These are phyloP conservation scores for Phytophthora crassamura DNA, from an alignment of 352 stramenopile genomes.

Conservation along the genomic window DNA sequence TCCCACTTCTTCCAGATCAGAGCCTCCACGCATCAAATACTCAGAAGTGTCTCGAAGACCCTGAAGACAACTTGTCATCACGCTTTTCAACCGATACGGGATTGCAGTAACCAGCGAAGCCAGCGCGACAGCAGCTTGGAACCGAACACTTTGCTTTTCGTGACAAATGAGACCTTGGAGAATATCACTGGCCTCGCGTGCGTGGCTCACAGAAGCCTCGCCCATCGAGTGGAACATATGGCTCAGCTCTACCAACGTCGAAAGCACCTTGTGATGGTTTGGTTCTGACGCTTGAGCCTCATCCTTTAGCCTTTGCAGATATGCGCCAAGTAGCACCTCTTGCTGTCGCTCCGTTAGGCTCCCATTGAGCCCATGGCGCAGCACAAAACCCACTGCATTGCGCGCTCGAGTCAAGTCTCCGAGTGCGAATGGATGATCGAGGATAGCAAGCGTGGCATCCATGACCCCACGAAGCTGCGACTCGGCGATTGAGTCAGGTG, in stretches of 20 bases:
- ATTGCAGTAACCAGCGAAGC: conserved; percentile 70
- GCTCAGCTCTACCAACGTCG: conserved; percentile 65
- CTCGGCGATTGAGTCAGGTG: conserved; percentile 65
- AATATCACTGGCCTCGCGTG: conserved; percentile 40
- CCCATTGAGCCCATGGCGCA: conserved; percentile 70
- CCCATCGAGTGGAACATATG: conserved; percentile 77
- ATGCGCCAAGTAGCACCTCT: conserved; percentile 63
- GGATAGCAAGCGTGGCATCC: conserved; percentile 63
- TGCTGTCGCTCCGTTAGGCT: conserved; percentile 77
- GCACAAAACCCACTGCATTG: conserved; percentile 79
- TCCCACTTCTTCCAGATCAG: conserved; percentile 30
- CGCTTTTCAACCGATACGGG: conserved; percentile 65
- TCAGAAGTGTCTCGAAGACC: conserved; percentile 53
- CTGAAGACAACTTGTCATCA: conserved; percentile 50
- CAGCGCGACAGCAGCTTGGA: conserved; percentile 69
- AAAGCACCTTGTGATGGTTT: conserved; percentile 76
- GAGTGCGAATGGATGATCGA: conserved; percentile 79
- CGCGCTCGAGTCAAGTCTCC: conserved; percentile 76
- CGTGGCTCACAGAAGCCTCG: conserved; percentile 60
- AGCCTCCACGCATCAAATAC: conserved; percentile 45
- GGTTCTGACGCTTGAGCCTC: conserved; percentile 39
- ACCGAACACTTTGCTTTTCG: conserved; percentile 81
- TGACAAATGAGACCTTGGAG: conserved; percentile 59
- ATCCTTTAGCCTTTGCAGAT: conserved; percentile 60
- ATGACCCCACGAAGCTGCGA: conserved; percentile 73